Percentiles rank a stretch among this genome's conserved stretches.
These are phyloP conservation scores for Canavalia gladiata DNA, from an alignment of 306 rosid species.

Conservation along the genomic window DNA sequence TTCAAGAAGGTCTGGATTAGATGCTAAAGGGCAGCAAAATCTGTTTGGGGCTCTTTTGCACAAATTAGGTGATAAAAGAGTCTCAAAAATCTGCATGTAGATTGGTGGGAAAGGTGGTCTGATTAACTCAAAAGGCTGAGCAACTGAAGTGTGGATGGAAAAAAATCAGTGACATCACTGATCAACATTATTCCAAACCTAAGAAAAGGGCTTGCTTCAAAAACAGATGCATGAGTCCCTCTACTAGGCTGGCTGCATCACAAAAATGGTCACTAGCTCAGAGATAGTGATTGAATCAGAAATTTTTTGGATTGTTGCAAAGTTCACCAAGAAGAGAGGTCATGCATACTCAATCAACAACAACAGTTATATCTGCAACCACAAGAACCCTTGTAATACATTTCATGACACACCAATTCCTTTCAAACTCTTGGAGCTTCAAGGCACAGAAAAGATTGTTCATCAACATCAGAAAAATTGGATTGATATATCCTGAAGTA, in stretches of 20 bases:
- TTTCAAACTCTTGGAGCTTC: slow-evolving; percentile 75
- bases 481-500: slow-evolving; percentile 61
- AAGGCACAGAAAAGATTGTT: slow-evolving; percentile 70
- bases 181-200: slow-evolving; percentile 72
- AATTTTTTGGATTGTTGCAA: slow-evolving; percentile 78
- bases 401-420: slow-evolving; percentile 77
- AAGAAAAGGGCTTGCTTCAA: slow-evolving; percentile 75
- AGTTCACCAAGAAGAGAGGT: slow-evolving; percentile 68
- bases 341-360: slow-evolving; percentile 65
- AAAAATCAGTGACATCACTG: slow-evolving; percentile 83
- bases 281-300: slow-evolving; percentile 74
- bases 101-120: slow-evolving; percentile 73
- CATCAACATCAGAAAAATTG: slow-evolving; percentile 65
- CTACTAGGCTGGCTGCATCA: slow-evolving; percentile 60
- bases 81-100: slow-evolving; percentile 83
- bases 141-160: slow-evolving; percentile 90
- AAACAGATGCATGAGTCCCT: slow-evolving; percentile 69
- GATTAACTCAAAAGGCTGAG: slow-evolving; percentile 87
- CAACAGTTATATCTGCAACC: slow-evolving; percentile 67
- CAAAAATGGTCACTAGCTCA: slow-evolving; percentile 77
- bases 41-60: slow-evolving; percentile 75
- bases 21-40: slow-evolving; percentile 93
- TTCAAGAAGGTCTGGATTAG: slow-evolving; percentile 92
- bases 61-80: slow-evolving; percentile 80
- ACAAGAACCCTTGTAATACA: slow-evolving; percentile 86